Evolutionary conservation across 768 basidiomycete genomes (phyloP).

Genomic region (Mycena epipterygia): DNA sequence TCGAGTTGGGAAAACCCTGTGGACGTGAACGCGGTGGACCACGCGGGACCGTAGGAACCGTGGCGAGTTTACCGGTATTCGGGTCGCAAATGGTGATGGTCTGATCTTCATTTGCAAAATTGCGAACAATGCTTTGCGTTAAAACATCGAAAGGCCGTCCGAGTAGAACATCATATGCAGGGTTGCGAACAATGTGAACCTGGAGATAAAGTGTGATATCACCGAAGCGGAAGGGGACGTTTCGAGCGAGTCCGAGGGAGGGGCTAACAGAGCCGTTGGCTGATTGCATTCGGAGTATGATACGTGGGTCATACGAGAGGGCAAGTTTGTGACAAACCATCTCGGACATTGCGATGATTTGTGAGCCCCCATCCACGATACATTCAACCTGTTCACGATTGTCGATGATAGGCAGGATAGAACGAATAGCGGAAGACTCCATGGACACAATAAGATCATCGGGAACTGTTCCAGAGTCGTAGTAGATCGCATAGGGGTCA

Average conservation of each 20-base stretch:
- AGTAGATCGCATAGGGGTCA: neutral
- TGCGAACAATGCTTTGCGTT: neutral
- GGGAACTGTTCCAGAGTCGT: neutral
- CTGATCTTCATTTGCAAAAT: conserved; percentile 5
- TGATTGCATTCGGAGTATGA: conserved; percentile 1
- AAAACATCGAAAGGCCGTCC: conserved; percentile 26
- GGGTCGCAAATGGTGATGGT: conserved; percentile 17
- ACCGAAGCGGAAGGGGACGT: conserved; percentile 30
- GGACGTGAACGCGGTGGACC: neutral
- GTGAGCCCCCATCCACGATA: conserved; percentile 39
- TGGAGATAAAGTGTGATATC: conserved; percentile 20
- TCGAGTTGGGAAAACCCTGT: neutral
- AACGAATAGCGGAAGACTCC: conserved; percentile 30
- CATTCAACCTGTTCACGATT: conserved; percentile 15
- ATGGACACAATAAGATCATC: conserved; percentile 12
- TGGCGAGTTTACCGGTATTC: neutral
- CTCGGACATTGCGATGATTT: conserved; percentile 41
- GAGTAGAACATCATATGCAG: conserved; percentile 25
- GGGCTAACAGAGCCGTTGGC: neutral
- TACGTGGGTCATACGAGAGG: neutral
- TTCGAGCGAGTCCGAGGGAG: conserved; percentile 22
- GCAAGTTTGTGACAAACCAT: conserved; percentile 23
- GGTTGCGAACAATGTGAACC: conserved; percentile 23
- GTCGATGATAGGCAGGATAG: neutral
- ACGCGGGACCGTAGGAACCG: conserved; percentile 10